These are phyloP conservation scores for Emmonsiellopsis sp. DNA, from an alignment of 2,329 filamentous ascomycete genomes.

Conservation along the genomic window DNA sequence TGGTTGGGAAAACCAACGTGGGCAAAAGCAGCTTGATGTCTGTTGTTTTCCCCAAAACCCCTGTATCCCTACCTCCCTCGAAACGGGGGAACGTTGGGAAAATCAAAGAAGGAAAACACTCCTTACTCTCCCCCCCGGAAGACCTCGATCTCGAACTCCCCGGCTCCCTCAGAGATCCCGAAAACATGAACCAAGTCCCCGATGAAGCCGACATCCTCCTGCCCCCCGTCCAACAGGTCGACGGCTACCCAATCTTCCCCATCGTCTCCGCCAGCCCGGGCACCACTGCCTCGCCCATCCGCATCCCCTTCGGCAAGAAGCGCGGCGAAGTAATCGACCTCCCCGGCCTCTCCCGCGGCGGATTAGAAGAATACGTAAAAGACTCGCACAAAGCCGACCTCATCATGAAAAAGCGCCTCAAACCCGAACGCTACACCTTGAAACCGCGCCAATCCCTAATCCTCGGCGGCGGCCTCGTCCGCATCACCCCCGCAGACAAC, in stretches of 20 bases:
- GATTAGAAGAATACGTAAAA: constrained; percentile 61
- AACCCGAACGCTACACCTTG: constrained; percentile 62
- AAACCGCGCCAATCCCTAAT: constrained; percentile 72
- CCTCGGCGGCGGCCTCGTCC: constrained; percentile 74
- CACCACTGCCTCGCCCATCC: constrained; percentile 90
- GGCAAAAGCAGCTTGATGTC: constrained; percentile 92
- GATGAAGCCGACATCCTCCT: constrained; percentile 41
- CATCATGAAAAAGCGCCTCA: constrained; percentile 68
- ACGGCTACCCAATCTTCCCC: constrained; percentile 72
- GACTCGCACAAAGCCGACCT: constrained; percentile 57
- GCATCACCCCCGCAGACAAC: constrained; percentile 50
- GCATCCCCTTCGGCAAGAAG: constrained; percentile 77
- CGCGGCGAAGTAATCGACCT: constrained; percentile 89
- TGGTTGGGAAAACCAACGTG: constrained; percentile 97
- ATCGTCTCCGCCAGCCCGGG: constrained; percentile 79
- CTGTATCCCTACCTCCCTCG: constrained; percentile 55
- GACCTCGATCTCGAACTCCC: background rate
- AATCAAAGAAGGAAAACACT: background rate
- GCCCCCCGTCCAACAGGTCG: constrained; percentile 64
- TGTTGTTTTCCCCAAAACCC: constrained; percentile 70
- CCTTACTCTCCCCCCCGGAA: background rate
- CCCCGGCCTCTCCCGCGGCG: constrained; percentile 69
- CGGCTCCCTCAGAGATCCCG: background rate
- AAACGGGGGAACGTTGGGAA: background rate
- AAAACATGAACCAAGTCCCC: background rate